Percentiles rank a stretch among this genome's conserved stretches.
These are phyloP conservation scores for Eucalyptus marginata DNA, from an alignment of 345 rosid species.

Conservation along the genomic window DNA sequence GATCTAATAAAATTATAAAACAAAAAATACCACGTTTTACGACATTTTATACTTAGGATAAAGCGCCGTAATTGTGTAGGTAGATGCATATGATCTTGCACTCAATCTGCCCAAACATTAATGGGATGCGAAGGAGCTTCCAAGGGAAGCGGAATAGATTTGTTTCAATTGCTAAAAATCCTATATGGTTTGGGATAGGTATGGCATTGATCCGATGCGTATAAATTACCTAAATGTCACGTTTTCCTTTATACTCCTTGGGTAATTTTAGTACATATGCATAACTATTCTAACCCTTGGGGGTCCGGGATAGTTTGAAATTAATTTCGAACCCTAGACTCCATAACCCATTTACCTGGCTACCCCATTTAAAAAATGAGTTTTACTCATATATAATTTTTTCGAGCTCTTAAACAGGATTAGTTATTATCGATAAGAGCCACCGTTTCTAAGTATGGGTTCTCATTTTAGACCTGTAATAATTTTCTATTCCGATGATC, in stretches of 20 bases:
- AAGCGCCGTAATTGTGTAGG: not conserved
- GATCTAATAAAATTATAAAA: not conserved
- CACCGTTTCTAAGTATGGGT: not conserved
- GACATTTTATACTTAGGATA: not conserved
- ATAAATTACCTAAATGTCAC: accelerated
- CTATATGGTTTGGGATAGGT: not conserved
- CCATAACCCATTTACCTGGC: not conserved
- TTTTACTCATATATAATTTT: not conserved
- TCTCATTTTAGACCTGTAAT: not conserved
- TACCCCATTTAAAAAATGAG: not conserved
- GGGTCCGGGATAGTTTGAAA: not conserved
- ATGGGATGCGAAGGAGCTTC: not conserved
- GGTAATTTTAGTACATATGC: not conserved
- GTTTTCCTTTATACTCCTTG: not conserved
- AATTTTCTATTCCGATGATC: not conserved
- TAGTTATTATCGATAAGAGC: not conserved
- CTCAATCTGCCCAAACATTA: not conserved
- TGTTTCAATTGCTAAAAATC: not conserved
- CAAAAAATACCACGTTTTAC: not conserved
- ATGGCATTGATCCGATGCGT: not conserved
- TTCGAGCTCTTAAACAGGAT: not conserved
- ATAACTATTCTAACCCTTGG: not conserved
- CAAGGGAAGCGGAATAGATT: not conserved
- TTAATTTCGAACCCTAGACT: not conserved
- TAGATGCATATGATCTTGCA: not conserved